A percentile compares a stretch with the other conserved stretches of the same genome.
Conservation (phyloP, 805 yeast species). For the Lachancea fermentati region DNA sequence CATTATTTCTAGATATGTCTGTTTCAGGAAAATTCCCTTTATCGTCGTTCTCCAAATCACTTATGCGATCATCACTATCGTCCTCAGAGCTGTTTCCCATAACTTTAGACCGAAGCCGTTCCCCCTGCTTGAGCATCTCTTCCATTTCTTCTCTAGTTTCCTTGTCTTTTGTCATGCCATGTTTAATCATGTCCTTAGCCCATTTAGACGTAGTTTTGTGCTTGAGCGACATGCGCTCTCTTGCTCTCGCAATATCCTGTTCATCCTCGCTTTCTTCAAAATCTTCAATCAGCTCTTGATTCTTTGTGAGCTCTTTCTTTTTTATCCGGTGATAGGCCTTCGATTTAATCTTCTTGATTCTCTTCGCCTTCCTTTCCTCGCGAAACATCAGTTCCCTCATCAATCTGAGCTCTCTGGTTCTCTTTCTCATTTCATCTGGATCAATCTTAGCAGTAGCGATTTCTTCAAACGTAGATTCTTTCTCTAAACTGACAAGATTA, state of each 20-base stretch:
- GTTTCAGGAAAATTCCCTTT: too few relatives aligned
- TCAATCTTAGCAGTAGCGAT: constrained; percentile 76
- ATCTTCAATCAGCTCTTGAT: constrained; percentile 51
- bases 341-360: constrained; percentile 92
- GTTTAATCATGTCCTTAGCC: constrained; percentile 85
- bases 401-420: constrained; percentile 76
- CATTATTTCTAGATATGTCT: constrained; percentile 36
- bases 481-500: constrained; percentile 61
- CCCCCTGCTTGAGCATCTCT: constrained; percentile 89
- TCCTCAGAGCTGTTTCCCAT: constrained; percentile 56
- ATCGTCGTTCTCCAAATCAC: constrained; percentile 47
- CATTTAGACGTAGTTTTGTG: constrained; percentile 85
- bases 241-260: constrained; percentile 71
- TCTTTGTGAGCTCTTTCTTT: constrained; percentile 73
- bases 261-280: constrained; percentile 51
- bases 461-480: constrained; percentile 82
- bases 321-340: constrained; percentile 81
- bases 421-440: constrained; percentile 67
- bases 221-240: constrained; percentile 86
- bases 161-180: constrained; percentile 85
- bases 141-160: constrained; percentile 84
- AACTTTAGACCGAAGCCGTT: constrained; percentile 64
- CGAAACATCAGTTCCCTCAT: constrained; percentile 97
- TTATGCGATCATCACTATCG: constrained; percentile 37
- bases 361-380: constrained; percentile 84